phyloP scores from a whole-genome alignment of 371 early-diverging fungal genomes.

The Apophysomyces variabilis region DNA sequence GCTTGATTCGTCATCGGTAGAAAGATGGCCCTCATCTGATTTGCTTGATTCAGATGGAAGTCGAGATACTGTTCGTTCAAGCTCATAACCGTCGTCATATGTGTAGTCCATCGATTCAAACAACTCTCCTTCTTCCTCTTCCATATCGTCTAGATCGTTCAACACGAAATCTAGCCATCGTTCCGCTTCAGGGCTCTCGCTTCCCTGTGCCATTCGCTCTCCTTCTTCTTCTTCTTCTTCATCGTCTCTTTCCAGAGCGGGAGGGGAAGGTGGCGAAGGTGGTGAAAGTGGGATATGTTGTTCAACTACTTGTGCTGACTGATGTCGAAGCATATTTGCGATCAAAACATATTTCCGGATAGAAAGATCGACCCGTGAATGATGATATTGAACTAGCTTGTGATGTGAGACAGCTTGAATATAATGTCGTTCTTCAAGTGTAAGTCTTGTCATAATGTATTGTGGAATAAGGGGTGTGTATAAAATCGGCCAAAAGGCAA shows the following conservation, averaged over 20 bases:
- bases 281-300: not conserved
- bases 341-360: conserved; percentile 17
- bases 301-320: conserved; percentile 13
- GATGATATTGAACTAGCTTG: not conserved
- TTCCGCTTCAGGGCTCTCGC: not conserved
- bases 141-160: not conserved
- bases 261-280: too few species aligned
- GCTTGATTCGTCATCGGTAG: conserved; percentile 5
- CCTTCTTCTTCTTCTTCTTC: conserved; percentile 32
- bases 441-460: not conserved
- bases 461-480: not conserved
- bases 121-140: not conserved
- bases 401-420: not conserved
- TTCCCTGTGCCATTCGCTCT: conserved; percentile 19
- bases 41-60: not conserved
- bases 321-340: conserved; percentile 17
- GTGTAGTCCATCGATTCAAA: conserved; percentile 3
- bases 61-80: not conserved
- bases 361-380: conserved; percentile 2
- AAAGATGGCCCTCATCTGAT: not conserved
- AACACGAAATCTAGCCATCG: conserved; percentile 8
- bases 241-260: too few species aligned
- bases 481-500: not conserved
- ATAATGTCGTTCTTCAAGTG: not conserved
- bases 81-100: not conserved